phyloP scores from a whole-genome alignment of 345 rosid species.

The Salix brachista region DNA sequence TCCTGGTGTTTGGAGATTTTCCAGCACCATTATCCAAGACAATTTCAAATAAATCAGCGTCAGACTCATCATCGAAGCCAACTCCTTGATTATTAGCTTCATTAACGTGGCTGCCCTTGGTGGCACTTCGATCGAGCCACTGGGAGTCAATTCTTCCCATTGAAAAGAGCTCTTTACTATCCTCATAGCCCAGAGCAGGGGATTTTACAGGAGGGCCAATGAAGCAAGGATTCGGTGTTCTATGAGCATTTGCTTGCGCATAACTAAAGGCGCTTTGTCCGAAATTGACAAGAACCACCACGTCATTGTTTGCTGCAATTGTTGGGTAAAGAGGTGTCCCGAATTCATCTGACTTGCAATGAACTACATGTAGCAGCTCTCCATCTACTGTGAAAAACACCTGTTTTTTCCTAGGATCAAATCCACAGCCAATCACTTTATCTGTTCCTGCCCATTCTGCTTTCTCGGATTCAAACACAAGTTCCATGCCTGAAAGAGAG shows the following conservation, averaged over 20 bases:
- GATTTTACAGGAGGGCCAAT: constrained; percentile 42
- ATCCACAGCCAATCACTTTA: constrained; percentile 65
- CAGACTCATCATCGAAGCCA: constrained; percentile 77
- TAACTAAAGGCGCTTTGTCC: constrained; percentile 57
- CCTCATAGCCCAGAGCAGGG: constrained; percentile 54
- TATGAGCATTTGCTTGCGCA: constrained; percentile 45
- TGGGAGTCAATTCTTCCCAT: constrained; percentile 88
- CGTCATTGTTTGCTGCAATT: constrained; percentile 48
- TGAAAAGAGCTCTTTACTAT: constrained; percentile 81
- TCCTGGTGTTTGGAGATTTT: constrained; percentile 37
- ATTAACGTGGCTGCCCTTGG: constrained; percentile 31
- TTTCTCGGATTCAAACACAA: constrained; percentile 47
- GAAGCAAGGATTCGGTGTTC: constrained; percentile 70
- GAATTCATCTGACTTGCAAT: constrained; percentile 55
- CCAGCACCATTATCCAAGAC: constrained; percentile 46
- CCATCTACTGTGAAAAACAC: constrained; percentile 60
- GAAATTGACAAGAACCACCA: constrained; percentile 46
- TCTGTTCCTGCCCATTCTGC: constrained; percentile 45
- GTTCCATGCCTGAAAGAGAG: constrained; percentile 52
- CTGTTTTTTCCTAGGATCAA: constrained; percentile 54
- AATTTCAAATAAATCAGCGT: constrained; percentile 88
- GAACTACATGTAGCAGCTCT: constrained; percentile 44
- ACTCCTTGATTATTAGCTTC: constrained; percentile 24
- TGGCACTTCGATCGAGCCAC: constrained; percentile 51
- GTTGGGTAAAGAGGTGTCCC: constrained; percentile 60